Evolutionary conservation across 352 stramenopile species (phyloP), one percentile per base, ranked within the genome.

Genomic region (Pythium aquatile): DNA sequence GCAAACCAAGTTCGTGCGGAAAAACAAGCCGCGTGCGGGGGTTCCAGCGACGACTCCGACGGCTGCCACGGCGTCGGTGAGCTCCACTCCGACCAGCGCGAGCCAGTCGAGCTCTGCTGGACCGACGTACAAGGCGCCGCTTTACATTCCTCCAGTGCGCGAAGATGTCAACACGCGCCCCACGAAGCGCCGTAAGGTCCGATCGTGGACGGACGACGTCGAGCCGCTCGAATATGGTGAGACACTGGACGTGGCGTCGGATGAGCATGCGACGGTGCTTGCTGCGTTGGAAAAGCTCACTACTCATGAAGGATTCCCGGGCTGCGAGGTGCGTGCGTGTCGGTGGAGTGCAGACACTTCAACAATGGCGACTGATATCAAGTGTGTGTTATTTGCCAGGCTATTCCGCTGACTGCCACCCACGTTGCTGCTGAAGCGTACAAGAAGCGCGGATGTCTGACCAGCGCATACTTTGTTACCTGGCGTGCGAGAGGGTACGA

Each of bases 171-270:
- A 70, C 61, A 55, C 26, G 5, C 81, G 81, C 24, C 74, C 79
- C 24, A 63, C 83, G 0, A 96, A 96, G 69, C 83, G 85, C 32
- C 85, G 87, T 33, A 96, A 96, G 78, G 93, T 96, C 48, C 85
- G 87, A 11, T 90, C 87, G 48, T 96, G 87, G 87, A 74, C 90
- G 60, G 87, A 96, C 47, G 85, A 94, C 11, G 87, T 94, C 4
- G 32, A 78, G 10, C 79, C 83, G 26, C 65, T 96, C 6, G 56
- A 72, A 35, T 89, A 80, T 55, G 87, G 87, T 8, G 79, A 93
- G 35, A 75, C 70, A 26, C 35, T 96, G 47, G 64, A 80, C 39
- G 42, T 72, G 1, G 78, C 70, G n/a, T 92, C 83, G 1, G 79
- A 92, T 26, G 83, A 91, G 52, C 83, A 96, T 51, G 56, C 72